phyloP scores from a whole-genome alignment of 345 rosid genomes.

The Capsella bursapastoris region DNA sequence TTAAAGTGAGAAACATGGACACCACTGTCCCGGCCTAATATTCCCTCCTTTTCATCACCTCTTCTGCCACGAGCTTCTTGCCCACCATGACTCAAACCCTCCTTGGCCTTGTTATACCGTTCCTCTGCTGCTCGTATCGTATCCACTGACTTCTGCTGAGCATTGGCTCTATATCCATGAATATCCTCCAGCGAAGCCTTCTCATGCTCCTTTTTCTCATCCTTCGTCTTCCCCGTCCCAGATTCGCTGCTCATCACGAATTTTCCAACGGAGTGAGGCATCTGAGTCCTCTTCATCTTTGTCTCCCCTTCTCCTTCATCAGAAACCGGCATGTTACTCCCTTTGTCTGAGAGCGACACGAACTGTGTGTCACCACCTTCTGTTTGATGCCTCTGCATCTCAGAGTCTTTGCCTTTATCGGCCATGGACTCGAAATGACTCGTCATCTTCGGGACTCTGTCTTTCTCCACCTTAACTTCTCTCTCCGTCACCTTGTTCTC shows the following conservation, averaged over 20 bases:
- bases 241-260: slow-evolving; percentile 39
- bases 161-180: slow-evolving; percentile 49
- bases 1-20: slow-evolving; percentile 29
- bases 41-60: slow-evolving; percentile 19
- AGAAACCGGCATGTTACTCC: slow-evolving; percentile 25
- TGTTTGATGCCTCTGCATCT: not conserved
- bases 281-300: slow-evolving; percentile 36
- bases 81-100: slow-evolving; percentile 40
- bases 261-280: slow-evolving; percentile 44
- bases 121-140: slow-evolving; percentile 55
- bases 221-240: slow-evolving; percentile 14
- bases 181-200: slow-evolving; percentile 55
- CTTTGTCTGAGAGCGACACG: slow-evolving; percentile 47
- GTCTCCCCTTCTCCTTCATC: slow-evolving; percentile 32
- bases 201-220: slow-evolving; percentile 19
- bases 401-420: slow-evolving; percentile 25
- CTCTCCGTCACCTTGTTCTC: slow-evolving; percentile 52
- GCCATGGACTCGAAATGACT: slow-evolving; percentile 63
- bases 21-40: slow-evolving; percentile 26
- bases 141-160: slow-evolving; percentile 63
- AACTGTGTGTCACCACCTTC: slow-evolving; percentile 38
- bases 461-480: slow-evolving; percentile 58
- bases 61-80: slow-evolving; percentile 19
- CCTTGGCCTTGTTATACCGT: slow-evolving; percentile 56
- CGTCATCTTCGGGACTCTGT: slow-evolving; percentile 66